Evolutionary conservation across 2,329 filamentous ascomycete genomes (phyloP).

Genomic region (Aspergillus quadricinctus): DNA sequence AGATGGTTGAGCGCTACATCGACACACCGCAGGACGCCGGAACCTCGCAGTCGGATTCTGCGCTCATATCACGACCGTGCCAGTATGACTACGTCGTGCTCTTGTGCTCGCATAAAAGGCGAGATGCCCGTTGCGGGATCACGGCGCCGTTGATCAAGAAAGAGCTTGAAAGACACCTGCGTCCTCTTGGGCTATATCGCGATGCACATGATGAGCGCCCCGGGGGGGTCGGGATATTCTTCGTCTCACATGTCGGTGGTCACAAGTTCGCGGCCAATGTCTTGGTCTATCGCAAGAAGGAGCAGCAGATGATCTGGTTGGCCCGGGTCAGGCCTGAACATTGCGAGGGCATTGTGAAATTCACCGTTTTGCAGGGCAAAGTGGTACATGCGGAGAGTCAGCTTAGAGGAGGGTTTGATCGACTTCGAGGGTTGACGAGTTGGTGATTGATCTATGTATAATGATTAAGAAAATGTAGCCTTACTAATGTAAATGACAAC

Average conservation of each 20-base stretch:
- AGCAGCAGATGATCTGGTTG: slow-evolving; percentile 65
- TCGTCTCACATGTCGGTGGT: slow-evolving; percentile 86
- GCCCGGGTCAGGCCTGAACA: slow-evolving; percentile 81
- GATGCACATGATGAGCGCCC: slow-evolving; percentile 78
- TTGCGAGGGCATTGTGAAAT: slow-evolving; percentile 81
- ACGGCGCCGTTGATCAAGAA: slow-evolving; percentile 75
- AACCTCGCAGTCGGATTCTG: slow-evolving; percentile 43
- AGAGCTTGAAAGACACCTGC: slow-evolving; percentile 78
- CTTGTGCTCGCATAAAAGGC: slow-evolving; percentile 81
- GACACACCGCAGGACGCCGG: slow-evolving; percentile 54
- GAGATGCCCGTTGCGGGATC: slow-evolving; percentile 87
- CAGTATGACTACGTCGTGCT: slow-evolving; percentile 79
- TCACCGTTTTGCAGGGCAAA: slow-evolving; percentile 82
- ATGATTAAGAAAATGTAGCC: background rate
- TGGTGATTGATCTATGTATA: slow-evolving; percentile 22
- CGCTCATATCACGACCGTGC: slow-evolving; percentile 53
- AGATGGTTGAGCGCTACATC: slow-evolving; percentile 64
- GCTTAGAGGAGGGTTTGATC: slow-evolving; percentile 79
- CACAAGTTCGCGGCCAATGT: slow-evolving; percentile 94
- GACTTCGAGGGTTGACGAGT: slow-evolving; percentile 67
- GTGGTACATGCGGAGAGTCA: slow-evolving; percentile 81
- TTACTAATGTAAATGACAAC: background rate
- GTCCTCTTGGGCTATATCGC: slow-evolving; percentile 71
- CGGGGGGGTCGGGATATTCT: slow-evolving; percentile 84
- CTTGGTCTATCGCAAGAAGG: slow-evolving; percentile 67